These are phyloP conservation scores for Erigeron philadelphicus DNA, from an alignment of 140 eudicot genomes.

Conservation along the genomic window DNA sequence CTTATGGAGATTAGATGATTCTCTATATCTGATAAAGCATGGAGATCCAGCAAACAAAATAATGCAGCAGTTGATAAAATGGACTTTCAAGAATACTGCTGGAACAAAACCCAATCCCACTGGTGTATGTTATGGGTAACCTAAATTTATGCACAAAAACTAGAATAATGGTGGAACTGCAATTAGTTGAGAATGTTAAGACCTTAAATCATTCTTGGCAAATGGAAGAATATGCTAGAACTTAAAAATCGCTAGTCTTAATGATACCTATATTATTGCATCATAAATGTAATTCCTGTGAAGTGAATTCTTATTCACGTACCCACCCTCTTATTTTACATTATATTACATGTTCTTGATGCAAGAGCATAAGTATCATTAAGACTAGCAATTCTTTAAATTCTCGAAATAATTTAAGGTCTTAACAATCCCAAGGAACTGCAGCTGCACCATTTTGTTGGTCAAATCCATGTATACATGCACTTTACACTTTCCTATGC, in stretches of 20 bases:
- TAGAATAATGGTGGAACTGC: neutral
- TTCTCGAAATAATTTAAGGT: neutral
- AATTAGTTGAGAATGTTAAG: neutral
- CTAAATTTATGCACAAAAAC: neutral
- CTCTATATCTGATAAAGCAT: neutral
- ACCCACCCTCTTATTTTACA: neutral
- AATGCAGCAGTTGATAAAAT: neutral
- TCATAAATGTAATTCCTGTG: neutral
- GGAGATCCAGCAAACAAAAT: neutral
- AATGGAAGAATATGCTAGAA: neutral
- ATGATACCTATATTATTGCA: neutral
- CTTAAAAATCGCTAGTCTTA: neutral
- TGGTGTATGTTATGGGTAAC: too few species aligned
- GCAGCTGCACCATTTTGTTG: neutral
- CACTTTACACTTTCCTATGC: neutral
- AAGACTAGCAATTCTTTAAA: neutral
- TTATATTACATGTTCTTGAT: too few species aligned
- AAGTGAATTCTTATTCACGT: neutral
- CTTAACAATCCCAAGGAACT: neutral
- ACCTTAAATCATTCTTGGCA: neutral
- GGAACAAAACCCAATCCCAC: neutral
- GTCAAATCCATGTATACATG: neutral
- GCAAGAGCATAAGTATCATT: neutral
- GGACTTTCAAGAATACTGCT: neutral
- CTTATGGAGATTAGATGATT: constrained; percentile 9